These are phyloP conservation scores for Tieghemostelium lacteum DNA, from an alignment of 78 protist genomes.

Conservation along the genomic window DNA sequence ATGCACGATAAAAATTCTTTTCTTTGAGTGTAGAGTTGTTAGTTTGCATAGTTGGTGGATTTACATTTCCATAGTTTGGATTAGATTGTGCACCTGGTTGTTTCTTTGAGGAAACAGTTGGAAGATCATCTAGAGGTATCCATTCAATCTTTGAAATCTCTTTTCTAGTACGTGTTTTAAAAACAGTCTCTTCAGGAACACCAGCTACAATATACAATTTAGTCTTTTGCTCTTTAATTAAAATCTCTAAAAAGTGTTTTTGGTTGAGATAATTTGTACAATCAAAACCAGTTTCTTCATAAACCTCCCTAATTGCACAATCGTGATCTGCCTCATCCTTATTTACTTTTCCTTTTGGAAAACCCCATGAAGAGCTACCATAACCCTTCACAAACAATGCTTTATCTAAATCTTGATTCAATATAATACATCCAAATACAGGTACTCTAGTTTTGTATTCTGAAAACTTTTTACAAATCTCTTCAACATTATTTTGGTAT, in stretches of 20 bases:
- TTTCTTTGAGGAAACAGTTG: no score
- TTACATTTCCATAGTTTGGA: neutral
- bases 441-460: constrained; percentile 88
- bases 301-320: constrained; percentile 92
- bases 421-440: constrained; percentile 89
- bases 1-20: constrained; percentile 57
- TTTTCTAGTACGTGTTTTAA: constrained; percentile 87
- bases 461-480: constrained; percentile 76
- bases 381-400: constrained; percentile 75
- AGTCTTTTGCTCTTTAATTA: constrained; percentile 59
- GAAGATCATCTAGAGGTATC: constrained; percentile 57
- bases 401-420: constrained; percentile 81
- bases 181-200: constrained; percentile 81
- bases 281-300: constrained; percentile 91
- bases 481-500: constrained; percentile 7
- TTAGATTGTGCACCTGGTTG: no score
- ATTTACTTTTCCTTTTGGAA: constrained; percentile 93
- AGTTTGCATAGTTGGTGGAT: neutral
- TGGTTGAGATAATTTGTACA: constrained; percentile 27
- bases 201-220: constrained; percentile 81
- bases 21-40: constrained; percentile 32
- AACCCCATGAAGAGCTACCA: constrained; percentile 87
- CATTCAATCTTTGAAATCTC: constrained; percentile 85
- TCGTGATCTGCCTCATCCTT: constrained; percentile 72
- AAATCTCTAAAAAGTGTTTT: constrained; percentile 45